Conservation (phyloP, 2,329 filamentous ascomycete genomes). For the Microsporum audouinii region DNA sequence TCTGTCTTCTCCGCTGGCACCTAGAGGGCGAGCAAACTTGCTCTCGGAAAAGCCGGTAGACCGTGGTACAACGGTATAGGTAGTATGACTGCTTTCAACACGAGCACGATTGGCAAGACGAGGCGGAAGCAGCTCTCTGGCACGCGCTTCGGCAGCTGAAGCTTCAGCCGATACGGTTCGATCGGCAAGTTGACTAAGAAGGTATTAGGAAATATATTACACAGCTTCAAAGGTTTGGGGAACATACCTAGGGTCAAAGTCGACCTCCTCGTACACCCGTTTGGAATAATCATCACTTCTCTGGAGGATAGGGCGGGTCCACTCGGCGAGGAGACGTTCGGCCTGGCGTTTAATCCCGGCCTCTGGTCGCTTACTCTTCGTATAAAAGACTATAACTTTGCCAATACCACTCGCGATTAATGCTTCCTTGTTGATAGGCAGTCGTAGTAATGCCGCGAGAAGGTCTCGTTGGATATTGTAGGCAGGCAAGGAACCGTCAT, state of each 20-base stretch:
- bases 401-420: slow-evolving; percentile 86
- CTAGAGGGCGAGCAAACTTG: slow-evolving; percentile 36
- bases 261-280: slow-evolving; percentile 49
- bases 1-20: slow-evolving; percentile 38
- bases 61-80: slow-evolving; percentile 53
- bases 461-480: slow-evolving; percentile 97
- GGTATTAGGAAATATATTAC: slow-evolving; percentile 11
- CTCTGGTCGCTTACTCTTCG: slow-evolving; percentile 83
- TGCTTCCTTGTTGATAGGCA: slow-evolving; percentile 84
- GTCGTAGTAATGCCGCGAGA: slow-evolving; percentile 63
- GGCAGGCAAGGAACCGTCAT: slow-evolving; percentile 84
- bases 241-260: slow-evolving; percentile 46
- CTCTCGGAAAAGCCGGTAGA: slow-evolving; percentile 40
- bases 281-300: slow-evolving; percentile 92
- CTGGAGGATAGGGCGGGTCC: slow-evolving; percentile 89
- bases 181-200: slow-evolving; percentile 27
- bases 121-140: slow-evolving; percentile 42
- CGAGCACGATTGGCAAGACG: slow-evolving; percentile 47
- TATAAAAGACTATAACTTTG: slow-evolving; percentile 95
- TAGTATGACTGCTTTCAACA: slow-evolving; percentile 47
- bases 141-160: slow-evolving; percentile 40
- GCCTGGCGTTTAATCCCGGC: slow-evolving; percentile 84
- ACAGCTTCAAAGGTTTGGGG: neutral
- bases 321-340: slow-evolving; percentile 83
- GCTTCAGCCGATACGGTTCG: slow-evolving; percentile 27